Evolutionary conservation across 2,329 filamentous ascomycete species (phyloP).

Genomic region (Colletotrichum sp.): DNA sequence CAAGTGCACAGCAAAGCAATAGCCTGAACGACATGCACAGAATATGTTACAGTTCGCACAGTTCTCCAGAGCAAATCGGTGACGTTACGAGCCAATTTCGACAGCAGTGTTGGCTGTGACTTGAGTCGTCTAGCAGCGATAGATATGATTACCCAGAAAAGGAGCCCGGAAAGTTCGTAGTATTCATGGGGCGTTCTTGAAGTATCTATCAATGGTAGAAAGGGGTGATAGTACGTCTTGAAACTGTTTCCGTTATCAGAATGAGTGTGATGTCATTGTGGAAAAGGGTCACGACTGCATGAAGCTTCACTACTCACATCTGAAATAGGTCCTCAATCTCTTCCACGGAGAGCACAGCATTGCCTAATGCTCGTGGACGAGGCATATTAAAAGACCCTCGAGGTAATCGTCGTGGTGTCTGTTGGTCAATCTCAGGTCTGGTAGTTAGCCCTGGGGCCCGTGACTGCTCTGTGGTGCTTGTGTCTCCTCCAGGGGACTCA

Average conservation of each 20-base stretch:
- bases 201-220: neutral
- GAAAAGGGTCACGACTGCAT: accelerated
- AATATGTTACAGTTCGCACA: neutral
- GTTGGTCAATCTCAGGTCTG: neutral
- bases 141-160: constrained; percentile 6
- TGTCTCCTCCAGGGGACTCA: neutral
- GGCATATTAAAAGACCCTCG: neutral
- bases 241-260: neutral
- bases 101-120: constrained; percentile 4
- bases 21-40: neutral
- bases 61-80: constrained; percentile 14
- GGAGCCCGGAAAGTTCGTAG: neutral
- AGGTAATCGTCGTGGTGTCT: neutral
- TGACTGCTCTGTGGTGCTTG: neutral
- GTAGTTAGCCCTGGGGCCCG: neutral
- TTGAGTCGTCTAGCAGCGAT: neutral
- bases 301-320: neutral
- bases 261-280: accelerated
- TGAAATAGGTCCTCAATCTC: neutral
- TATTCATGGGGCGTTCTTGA: neutral
- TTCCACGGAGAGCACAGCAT: neutral
- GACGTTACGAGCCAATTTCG: neutral
- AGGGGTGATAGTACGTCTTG: neutral
- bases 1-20: neutral
- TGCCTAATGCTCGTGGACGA: neutral